Percentiles rank a stretch among this genome's conserved stretches.
Conservation (phyloP, 2,329 filamentous ascomycete species). For the Alternaria longipes region DNA sequence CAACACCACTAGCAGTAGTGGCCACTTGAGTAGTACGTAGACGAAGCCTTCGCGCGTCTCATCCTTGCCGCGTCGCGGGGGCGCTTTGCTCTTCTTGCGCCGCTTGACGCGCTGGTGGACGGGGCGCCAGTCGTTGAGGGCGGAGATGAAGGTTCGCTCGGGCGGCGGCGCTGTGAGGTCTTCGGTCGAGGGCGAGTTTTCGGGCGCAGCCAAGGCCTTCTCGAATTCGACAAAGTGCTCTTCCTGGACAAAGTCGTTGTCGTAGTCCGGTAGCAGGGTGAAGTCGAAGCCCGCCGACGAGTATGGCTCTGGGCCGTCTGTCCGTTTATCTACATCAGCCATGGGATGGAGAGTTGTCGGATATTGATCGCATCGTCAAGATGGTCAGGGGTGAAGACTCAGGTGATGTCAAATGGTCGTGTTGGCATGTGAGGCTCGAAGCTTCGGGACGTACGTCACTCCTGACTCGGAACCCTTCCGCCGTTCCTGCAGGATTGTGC, state of each 20-base stretch:
- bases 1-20: constrained; percentile 80
- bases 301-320: constrained; percentile 68
- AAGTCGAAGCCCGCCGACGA: constrained; percentile 72
- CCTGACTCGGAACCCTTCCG: constrained; percentile 10
- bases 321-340: constrained; percentile 57
- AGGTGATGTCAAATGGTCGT: constrained; percentile 5
- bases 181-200: constrained; percentile 71
- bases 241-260: constrained; percentile 77
- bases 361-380: constrained; percentile 30
- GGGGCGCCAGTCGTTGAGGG: constrained; percentile 95
- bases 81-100: constrained; percentile 48
- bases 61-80: constrained; percentile 69
- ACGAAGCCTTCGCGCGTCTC: constrained; percentile 95
- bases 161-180: constrained; percentile 60
- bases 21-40: constrained; percentile 91
- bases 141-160: constrained; percentile 74
- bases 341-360: constrained; percentile 31
- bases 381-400: not conserved
- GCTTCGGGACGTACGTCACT: constrained; percentile 19
- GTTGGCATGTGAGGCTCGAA: constrained; percentile 16
- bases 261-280: constrained; percentile 76
- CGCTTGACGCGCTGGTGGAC: constrained; percentile 75
- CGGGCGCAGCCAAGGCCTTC: constrained; percentile 81
- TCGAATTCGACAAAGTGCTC: constrained; percentile 81
- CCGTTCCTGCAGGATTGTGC: constrained; percentile 8